Conservation (phyloP, 768 basidiomycete species). For the Dacryopinax spathularia region DNA sequence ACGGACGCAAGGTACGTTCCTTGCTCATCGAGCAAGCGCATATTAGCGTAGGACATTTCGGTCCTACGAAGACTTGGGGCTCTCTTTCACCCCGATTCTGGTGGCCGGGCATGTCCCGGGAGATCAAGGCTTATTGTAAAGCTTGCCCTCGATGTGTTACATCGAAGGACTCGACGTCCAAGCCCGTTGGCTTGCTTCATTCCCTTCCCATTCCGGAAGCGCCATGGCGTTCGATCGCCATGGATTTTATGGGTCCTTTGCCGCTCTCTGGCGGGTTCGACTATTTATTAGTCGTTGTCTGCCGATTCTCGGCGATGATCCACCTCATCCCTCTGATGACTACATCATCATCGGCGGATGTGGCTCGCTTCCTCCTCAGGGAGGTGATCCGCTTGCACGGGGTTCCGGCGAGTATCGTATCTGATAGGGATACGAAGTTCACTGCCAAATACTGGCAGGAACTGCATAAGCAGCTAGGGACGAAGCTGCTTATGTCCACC, state of each 20-base stretch:
- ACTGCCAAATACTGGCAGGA: conserved; percentile 32
- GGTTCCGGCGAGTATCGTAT: no score
- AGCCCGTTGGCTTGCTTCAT: conserved; percentile 21
- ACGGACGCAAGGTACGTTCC: background rate
- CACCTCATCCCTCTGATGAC: conserved; percentile 21
- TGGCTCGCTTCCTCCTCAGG: conserved; percentile 28
- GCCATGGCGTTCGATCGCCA: conserved; percentile 29
- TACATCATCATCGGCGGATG: conserved; percentile 22
- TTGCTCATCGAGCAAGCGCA: conserved; percentile 3
- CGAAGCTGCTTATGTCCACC: conserved; percentile 26
- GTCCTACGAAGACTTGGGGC: background rate
- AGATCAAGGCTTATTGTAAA: conserved; percentile 17
- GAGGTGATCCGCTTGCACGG: conserved; percentile 29
- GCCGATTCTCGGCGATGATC: conserved; percentile 15
- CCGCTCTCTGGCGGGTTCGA: conserved; percentile 15
- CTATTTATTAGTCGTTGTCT: conserved; percentile 19
- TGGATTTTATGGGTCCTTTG: conserved; percentile 30
- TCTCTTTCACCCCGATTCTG: background rate
- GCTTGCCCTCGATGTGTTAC: conserved; percentile 18
- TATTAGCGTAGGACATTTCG: conserved; percentile 1
- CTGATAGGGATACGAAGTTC: conserved; percentile 31
- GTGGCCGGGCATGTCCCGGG: conserved; percentile 3
- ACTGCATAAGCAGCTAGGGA: conserved; percentile 22
- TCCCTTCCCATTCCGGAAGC: conserved; percentile 20
- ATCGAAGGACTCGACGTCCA: conserved; percentile 13